A percentile compares a stretch with the other conserved stretches of the same genome.
These are phyloP conservation scores for Gracilaria gracilis DNA, from an alignment of 23 red algal genomes.

Conservation along the genomic window DNA sequence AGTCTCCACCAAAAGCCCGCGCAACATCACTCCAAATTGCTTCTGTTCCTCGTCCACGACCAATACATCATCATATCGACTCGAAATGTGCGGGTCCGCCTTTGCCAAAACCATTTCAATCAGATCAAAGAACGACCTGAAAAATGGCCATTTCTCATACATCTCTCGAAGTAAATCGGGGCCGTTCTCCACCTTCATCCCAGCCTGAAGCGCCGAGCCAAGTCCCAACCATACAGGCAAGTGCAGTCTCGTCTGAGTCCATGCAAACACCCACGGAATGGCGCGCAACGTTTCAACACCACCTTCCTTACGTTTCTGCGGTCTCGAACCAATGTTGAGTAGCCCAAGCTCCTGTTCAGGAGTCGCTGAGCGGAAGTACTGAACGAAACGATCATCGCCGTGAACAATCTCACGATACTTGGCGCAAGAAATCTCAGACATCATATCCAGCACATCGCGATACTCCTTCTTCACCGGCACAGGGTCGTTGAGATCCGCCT, in stretches of 20 bases:
- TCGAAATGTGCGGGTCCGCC: constrained; percentile 93
- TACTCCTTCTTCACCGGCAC: constrained; percentile 80
- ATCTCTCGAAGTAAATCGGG: constrained; percentile 66
- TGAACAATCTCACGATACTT: constrained; percentile 98
- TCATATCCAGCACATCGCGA: constrained; percentile 81
- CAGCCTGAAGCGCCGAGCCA: constrained; percentile 79
- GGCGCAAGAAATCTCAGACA: constrained; percentile 83
- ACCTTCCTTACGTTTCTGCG: constrained; percentile 97
- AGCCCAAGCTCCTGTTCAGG: constrained; percentile 97
- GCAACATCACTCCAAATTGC: constrained; percentile 80
- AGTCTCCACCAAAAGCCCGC: constrained; percentile 81
- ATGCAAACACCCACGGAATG: constrained; percentile 99
- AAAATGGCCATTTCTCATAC: constrained; percentile 98
- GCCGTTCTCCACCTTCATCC: constrained; percentile 53
- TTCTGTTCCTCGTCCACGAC: constrained; percentile 79
- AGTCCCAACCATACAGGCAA: constrained; percentile 97
- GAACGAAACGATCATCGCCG: constrained; percentile 84
- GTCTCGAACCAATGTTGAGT: constrained; percentile 97
- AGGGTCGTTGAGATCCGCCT: constrained; percentile 82
- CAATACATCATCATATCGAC: constrained; percentile 90
- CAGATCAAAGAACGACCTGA: constrained; percentile 95
- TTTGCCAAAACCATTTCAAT: constrained; percentile 99
- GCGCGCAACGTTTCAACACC: constrained; percentile 99
- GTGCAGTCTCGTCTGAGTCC: constrained; percentile 97
- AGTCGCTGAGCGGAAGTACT: constrained; percentile 96